A percentile compares a stretch with the other conserved stretches of the same genome.
Conservation (phyloP, 2,329 filamentous ascomycete genomes). For the Tolypocladium tundrense region DNA sequence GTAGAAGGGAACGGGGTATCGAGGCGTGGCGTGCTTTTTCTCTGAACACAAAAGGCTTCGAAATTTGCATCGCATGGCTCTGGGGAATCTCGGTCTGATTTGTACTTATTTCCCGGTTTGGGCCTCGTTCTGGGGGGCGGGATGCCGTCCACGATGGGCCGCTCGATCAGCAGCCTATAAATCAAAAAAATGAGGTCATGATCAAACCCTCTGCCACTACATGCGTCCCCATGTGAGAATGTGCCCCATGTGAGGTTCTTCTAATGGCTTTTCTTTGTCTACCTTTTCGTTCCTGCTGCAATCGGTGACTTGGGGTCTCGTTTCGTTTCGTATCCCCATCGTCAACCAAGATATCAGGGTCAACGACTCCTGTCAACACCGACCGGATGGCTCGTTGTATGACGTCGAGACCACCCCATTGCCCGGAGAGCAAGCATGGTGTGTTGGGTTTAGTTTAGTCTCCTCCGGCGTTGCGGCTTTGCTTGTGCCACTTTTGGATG, state of each 20-base stretch:
- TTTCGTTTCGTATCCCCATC: not conserved
- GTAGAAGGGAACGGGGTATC: conserved; percentile 14
- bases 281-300: not conserved
- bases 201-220: conserved; percentile 11
- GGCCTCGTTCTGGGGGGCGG: conserved; percentile 24
- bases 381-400: too few species aligned
- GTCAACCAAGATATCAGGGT: not conserved
- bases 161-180: conserved; percentile 20
- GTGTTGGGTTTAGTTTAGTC: not conserved
- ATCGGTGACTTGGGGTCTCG: not conserved
- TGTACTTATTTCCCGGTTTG: conserved; percentile 26
- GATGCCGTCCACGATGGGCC: conserved; percentile 20
- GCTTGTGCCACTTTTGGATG: not conserved
- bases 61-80: conserved; percentile 29
- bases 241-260: not conserved
- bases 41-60: conserved; percentile 19
- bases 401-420: not conserved
- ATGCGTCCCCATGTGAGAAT: not conserved
- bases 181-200: conserved; percentile 28
- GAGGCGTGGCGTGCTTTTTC: conserved; percentile 28
- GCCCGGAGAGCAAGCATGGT: not conserved
- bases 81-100: conserved; percentile 26
- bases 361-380: too few species aligned
- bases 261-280: not conserved
- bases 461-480: too few species aligned